These are phyloP conservation scores for Talaromyces pinophilus DNA, from an alignment of 2,329 filamentous ascomycete species.

Conservation along the genomic window DNA sequence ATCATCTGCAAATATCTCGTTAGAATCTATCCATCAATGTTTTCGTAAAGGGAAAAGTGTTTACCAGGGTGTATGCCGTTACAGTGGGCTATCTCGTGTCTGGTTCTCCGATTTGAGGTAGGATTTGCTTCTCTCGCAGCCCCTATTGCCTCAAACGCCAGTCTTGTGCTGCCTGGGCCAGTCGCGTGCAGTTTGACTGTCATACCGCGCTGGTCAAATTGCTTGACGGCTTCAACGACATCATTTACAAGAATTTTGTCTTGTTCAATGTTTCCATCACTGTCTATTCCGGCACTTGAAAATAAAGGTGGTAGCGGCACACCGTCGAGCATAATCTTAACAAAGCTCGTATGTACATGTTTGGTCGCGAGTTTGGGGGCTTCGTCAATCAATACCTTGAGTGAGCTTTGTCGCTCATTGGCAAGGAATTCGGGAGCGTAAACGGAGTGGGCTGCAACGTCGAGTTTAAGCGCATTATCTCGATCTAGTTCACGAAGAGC, in stretches of 20 bases:
- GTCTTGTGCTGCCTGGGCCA: slow-evolving; percentile 34
- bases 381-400: slow-evolving; percentile 29
- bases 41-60: not conserved
- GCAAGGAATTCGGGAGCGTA: slow-evolving; percentile 30
- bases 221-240: slow-evolving; percentile 30
- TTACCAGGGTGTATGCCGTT: slow-evolving; percentile 32
- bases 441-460: slow-evolving; percentile 32
- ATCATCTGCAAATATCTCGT: slow-evolving; percentile 28
- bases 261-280: slow-evolving; percentile 30
- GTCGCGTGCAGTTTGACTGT: slow-evolving; percentile 40
- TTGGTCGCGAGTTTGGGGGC: slow-evolving; percentile 30
- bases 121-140: slow-evolving; percentile 29
- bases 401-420: slow-evolving; percentile 27
- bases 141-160: slow-evolving; percentile 36
- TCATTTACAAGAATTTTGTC: slow-evolving; percentile 25
- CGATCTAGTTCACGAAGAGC: slow-evolving; percentile 33
- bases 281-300: slow-evolving; percentile 32
- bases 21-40: not conserved
- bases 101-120: slow-evolving; percentile 28
- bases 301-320: slow-evolving; percentile 35
- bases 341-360: slow-evolving; percentile 36
- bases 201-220: slow-evolving; percentile 35
- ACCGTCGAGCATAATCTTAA: slow-evolving; percentile 41
- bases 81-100: slow-evolving; percentile 38
- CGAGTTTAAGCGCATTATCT: slow-evolving; percentile 29